A percentile compares a stretch with the other conserved stretches of the same genome.
phyloP scores from a whole-genome alignment of 192 early-diverging fungal species.

The Podila epigama region DNA sequence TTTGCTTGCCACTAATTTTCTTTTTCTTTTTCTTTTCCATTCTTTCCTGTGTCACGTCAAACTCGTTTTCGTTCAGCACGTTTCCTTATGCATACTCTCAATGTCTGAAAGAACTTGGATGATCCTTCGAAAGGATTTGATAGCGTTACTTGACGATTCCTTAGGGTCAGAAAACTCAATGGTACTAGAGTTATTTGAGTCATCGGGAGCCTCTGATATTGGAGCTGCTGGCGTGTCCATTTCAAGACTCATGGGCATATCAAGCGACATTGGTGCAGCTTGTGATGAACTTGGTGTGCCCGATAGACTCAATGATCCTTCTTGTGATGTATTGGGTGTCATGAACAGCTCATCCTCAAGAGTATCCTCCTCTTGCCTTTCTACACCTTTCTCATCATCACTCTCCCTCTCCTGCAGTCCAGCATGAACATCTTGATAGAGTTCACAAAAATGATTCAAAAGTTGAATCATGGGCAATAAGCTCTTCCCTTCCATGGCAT shows the following conservation, averaged over 20 bases:
- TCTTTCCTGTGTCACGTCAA: too few species aligned
- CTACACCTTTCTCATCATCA: neutral
- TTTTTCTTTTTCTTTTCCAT: too few species aligned
- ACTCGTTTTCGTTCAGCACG: too few species aligned
- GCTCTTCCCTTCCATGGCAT: constrained; percentile 4
- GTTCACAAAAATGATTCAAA: constrained; percentile 7
- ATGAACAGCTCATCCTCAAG: too few species aligned
- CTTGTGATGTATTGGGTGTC: neutral
- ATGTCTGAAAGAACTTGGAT: too few species aligned
- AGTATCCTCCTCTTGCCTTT: neutral
- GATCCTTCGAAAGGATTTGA: too few species aligned
- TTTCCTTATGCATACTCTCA: too few species aligned
- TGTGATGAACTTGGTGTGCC: neutral
- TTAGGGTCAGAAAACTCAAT: too few species aligned
- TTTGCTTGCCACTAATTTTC: too few species aligned
- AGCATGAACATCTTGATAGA: constrained; percentile 1
- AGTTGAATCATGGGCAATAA: constrained; percentile 37
- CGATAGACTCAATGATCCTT: neutral
- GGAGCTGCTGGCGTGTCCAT: too few species aligned
- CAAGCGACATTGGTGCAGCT: neutral
- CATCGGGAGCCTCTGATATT: neutral
- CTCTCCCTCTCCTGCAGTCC: neutral
- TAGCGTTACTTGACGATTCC: too few species aligned
- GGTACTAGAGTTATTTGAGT: too few species aligned
- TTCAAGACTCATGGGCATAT: neutral